Base-by-base conservation (phyloP, 345 rosid genomes). In the Eutrema japonicum region DNA sequence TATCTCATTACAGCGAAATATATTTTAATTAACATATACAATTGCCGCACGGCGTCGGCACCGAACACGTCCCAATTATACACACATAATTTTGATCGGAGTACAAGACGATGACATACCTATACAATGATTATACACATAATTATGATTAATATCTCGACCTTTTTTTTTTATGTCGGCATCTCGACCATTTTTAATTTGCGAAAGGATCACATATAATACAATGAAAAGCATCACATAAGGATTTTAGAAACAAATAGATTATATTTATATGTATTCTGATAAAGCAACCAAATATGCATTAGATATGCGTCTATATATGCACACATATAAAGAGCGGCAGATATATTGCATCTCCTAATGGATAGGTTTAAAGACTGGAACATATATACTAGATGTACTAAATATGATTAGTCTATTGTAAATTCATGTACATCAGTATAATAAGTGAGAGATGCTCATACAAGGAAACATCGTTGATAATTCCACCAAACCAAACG, bases 391-490 rank as follows among this genome's bases (percentile, higher is more conserved):
- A 26, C 49, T 75, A 50, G 53, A 67, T 42, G 33, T 68, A 48
- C 13, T 32, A 51, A 49, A 55, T 43, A 67, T 52, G 40, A 45
- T 41, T 43, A 35, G 52, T 47, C 26, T 68, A 68, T 43, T 68
- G 37, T 61, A 75, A 58, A 75, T 61, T 48, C 69, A 75, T 68
- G 57, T 22, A 75, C 74, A 41, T 64, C 40, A 45, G 14, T 43
- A 63, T 5, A 9, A 40, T 62, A 32, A 71, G 36, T 18, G 27
- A 32, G 60, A 18, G 32, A 45, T 37, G 64, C 49, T 41, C 36
- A 16, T 71, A 38, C 52, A 65, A 65, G 52, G 59, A 73, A 65
- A 47, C 65, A 30, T 29, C 66, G 58, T 47, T 55, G 14, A 55
- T 64, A 2, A 3, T 46, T 54, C 58, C 58, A 46, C 65, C 77